Evolutionary conservation across 108 stramenopile species (phyloP).

Genomic region (Skeletonema tropicum): DNA sequence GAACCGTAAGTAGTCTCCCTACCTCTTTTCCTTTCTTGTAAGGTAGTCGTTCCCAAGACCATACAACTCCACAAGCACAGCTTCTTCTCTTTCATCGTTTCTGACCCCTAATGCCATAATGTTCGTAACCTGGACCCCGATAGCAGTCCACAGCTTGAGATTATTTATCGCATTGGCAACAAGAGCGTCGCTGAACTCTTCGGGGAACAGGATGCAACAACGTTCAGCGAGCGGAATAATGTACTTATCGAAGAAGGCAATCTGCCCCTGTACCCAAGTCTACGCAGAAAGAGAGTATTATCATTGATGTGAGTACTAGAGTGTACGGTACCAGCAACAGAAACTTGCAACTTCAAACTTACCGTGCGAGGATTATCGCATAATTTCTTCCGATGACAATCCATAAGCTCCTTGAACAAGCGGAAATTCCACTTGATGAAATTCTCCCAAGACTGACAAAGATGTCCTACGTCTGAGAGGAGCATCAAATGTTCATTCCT

Average conservation of each 20-base stretch:
- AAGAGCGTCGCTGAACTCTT: constrained; percentile 12
- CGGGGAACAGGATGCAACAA: constrained; percentile 10
- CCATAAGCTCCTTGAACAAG: constrained; percentile 51
- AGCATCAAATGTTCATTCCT: constrained; percentile 54
- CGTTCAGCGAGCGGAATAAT: constrained; percentile 39
- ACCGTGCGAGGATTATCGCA: constrained; percentile 32
- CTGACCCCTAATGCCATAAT: not conserved
- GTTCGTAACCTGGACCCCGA: constrained; percentile 10
- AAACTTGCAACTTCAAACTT: not conserved
- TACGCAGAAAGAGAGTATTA: not conserved
- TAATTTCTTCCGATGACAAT: constrained; percentile 22
- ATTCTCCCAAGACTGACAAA: constrained; percentile 56
- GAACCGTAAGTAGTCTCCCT: not conserved
- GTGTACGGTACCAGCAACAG: not conserved
- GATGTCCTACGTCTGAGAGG: constrained; percentile 50
- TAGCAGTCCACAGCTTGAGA: constrained; percentile 14
- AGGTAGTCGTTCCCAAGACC: not conserved
- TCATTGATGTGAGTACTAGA: not conserved
- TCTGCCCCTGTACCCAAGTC: constrained; percentile 46
- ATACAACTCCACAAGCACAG: constrained; percentile 1
- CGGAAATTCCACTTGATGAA: constrained; percentile 59
- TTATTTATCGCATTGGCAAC: constrained; percentile 13
- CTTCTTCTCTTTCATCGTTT: constrained; percentile 2
- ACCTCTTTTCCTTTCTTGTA: not conserved
- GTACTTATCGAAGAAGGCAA: constrained; percentile 48